Conservation (phyloP, 768 basidiomycete genomes). For the Tylopilus rubrobrunneus region DNA sequence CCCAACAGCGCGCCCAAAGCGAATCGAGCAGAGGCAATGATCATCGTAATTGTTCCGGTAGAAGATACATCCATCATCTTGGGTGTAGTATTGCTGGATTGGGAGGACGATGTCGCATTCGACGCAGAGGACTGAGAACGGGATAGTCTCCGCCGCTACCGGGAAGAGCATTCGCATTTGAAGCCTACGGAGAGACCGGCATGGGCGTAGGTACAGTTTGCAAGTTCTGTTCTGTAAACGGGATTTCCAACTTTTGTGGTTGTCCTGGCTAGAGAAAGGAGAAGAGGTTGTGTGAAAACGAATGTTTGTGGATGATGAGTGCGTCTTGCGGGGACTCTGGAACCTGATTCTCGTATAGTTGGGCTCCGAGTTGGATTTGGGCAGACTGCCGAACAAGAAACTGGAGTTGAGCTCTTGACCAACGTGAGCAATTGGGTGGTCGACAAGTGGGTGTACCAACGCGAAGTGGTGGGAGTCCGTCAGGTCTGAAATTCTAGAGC, state of each 20-base stretch:
- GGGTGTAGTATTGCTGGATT: neutral
- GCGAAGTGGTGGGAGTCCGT: constrained; percentile 20
- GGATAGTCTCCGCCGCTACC: constrained; percentile 3
- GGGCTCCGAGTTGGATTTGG: constrained; percentile 26
- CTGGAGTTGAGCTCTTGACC: constrained; percentile 45
- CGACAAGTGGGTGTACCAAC: constrained; percentile 27
- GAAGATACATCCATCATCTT: constrained; percentile 16
- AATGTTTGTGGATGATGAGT: constrained; percentile 92
- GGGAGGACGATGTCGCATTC: constrained; percentile 5
- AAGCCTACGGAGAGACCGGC: constrained; percentile 67
- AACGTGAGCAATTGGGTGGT: constrained; percentile 24
- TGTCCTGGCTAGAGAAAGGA: constrained; percentile 84
- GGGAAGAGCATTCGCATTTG: constrained; percentile 37
- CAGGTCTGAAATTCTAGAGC: constrained; percentile 21
- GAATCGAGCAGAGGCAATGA: constrained; percentile 45
- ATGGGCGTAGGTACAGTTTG: constrained; percentile 57
- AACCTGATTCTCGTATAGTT: constrained; percentile 12
- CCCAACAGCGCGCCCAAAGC: constrained; percentile 69
- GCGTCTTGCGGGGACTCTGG: constrained; percentile 34
- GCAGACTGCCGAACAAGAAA: constrained; percentile 63
- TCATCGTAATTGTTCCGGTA: constrained; percentile 19
- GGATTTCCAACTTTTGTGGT: neutral
- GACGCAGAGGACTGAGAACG: constrained; percentile 21
- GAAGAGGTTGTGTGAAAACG: constrained; percentile 91
- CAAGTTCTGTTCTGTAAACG: constrained; percentile 32